phyloP scores from a whole-genome alignment of 2,329 filamentous ascomycete genomes.

The Hirsutella minnesotensis region DNA sequence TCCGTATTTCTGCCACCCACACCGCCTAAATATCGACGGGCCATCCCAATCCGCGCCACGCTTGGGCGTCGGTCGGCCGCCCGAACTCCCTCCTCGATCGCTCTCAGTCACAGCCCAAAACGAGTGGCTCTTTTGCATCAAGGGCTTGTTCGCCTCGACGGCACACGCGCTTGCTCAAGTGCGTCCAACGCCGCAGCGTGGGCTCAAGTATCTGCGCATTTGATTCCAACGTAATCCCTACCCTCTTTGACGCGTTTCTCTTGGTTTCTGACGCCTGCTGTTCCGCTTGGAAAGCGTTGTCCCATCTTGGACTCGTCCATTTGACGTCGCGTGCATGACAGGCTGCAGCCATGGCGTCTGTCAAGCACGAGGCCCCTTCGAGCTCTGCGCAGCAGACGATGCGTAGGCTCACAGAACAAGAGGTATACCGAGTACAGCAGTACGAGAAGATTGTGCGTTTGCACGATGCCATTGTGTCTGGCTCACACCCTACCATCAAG shows the following conservation, averaged over 20 bases:
- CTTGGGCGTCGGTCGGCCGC: neutral
- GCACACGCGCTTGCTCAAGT: neutral
- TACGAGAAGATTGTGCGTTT: slow-evolving; percentile 74
- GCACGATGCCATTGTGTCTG: slow-evolving; percentile 69
- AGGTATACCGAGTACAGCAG: slow-evolving; percentile 48
- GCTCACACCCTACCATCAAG: slow-evolving; percentile 56
- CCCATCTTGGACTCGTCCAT: slow-evolving; percentile 1
- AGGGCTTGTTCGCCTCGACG: neutral
- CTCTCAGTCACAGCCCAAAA: too few species aligned
- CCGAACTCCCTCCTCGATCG: neutral
- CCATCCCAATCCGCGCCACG: too few species aligned
- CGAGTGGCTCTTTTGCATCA: too few species aligned
- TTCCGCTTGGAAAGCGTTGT: too few species aligned
- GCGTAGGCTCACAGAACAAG: slow-evolving; percentile 27
- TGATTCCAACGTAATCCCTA: too few species aligned
- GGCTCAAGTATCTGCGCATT: too few species aligned
- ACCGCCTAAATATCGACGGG: neutral
- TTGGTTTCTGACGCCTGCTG: too few species aligned
- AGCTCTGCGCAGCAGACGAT: slow-evolving; percentile 11
- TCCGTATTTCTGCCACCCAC: neutral
- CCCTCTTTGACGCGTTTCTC: too few species aligned
- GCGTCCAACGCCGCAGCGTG: neutral
- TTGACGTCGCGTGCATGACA: slow-evolving; percentile 4
- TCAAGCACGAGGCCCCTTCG: slow-evolving; percentile 8
- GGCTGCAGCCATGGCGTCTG: slow-evolving; percentile 16